phyloP scores from a whole-genome alignment of 208 protist genomes.

The Wallacemonas sp. region DNA sequence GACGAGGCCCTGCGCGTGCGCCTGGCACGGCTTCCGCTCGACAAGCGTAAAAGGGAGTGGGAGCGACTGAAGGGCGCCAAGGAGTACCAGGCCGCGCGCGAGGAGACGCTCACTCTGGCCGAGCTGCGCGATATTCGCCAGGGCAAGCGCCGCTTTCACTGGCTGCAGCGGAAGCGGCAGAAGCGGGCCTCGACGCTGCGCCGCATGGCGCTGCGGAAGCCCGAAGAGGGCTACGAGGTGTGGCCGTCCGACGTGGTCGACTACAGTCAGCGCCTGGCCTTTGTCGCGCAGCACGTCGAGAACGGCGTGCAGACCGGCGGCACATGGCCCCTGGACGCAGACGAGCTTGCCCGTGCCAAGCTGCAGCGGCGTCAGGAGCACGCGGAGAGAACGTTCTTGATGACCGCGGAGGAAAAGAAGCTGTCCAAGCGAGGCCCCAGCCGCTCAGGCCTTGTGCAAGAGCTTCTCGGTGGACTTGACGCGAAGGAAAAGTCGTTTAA shows the following conservation, averaged over 20 bases:
- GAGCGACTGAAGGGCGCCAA: conserved; percentile 70
- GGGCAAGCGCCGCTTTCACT: conserved; percentile 85
- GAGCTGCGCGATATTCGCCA: conserved; percentile 79
- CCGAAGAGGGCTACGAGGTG: conserved; percentile 64
- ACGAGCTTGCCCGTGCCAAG: conserved; percentile 60
- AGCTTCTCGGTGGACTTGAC: conserved; percentile 54
- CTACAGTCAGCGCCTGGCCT: conserved; percentile 81
- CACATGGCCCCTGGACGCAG: conserved; percentile 72
- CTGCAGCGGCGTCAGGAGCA: conserved; percentile 50
- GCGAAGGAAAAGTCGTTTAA: conserved; percentile 64
- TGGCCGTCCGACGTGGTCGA: conserved; percentile 78
- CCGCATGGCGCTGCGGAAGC: conserved; percentile 77
- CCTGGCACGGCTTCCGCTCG: conserved; percentile 68
- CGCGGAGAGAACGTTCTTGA: conserved; percentile 70
- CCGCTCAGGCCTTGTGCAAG: conserved; percentile 45
- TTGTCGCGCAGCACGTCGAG: conserved; percentile 88
- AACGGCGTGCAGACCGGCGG: conserved; percentile 82
- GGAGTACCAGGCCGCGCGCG: conserved; percentile 68
- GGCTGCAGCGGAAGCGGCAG: conserved; percentile 81
- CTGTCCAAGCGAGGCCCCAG: conserved; percentile 17
- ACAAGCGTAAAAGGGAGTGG: conserved; percentile 74
- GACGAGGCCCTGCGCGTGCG: conserved; percentile 84
- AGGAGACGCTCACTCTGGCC: conserved; percentile 71
- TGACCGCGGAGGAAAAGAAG: conserved; percentile 54
- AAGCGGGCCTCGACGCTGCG: conserved; percentile 62